Percentiles rank a stretch among this genome's conserved stretches.
phyloP scores from a whole-genome alignment of 768 basidiomycete genomes.

The Mycena rosella region DNA sequence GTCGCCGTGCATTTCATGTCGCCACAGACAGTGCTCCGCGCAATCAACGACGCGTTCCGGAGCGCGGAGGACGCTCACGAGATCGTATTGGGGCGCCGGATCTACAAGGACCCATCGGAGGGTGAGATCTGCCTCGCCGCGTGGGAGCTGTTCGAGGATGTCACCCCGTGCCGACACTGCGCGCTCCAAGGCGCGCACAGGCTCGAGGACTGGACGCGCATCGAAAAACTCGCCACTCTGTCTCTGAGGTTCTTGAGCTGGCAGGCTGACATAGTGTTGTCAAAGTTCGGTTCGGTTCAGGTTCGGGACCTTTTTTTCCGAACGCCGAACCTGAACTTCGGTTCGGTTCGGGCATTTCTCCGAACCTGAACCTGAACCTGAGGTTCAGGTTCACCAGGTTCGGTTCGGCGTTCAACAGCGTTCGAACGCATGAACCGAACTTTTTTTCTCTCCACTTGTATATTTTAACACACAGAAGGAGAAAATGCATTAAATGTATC shows the following conservation, averaged over 20 bases:
- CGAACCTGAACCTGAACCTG: no score
- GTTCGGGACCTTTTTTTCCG: no score
- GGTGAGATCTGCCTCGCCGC: conserved; percentile 18
- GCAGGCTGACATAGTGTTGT: no score
- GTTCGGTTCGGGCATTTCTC: no score
- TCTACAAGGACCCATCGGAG: neutral
- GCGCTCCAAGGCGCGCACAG: conserved; percentile 18
- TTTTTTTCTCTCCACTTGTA: no score
- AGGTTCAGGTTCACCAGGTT: no score
- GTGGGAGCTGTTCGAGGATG: conserved; percentile 34
- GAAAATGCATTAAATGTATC: no score
- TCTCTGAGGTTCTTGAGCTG: conserved; percentile 23
- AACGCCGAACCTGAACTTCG: no score
- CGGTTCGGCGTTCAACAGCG: no score
- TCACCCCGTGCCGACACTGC: conserved; percentile 27
- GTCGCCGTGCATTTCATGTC: conserved; percentile 29
- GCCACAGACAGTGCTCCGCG: conserved; percentile 18
- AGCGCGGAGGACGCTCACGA: conserved; percentile 2
- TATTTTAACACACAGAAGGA: no score
- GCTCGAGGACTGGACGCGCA: conserved; percentile 22
- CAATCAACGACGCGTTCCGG: conserved; percentile 28
- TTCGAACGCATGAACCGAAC: no score
- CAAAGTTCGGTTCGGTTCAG: no score
- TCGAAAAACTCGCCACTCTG: conserved; percentile 21
- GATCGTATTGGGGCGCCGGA: conserved; percentile 17